Evolutionary conservation across 495 filamentous ascomycete genomes (phyloP).

Genomic region (Massariosphaeria phaeospora): DNA sequence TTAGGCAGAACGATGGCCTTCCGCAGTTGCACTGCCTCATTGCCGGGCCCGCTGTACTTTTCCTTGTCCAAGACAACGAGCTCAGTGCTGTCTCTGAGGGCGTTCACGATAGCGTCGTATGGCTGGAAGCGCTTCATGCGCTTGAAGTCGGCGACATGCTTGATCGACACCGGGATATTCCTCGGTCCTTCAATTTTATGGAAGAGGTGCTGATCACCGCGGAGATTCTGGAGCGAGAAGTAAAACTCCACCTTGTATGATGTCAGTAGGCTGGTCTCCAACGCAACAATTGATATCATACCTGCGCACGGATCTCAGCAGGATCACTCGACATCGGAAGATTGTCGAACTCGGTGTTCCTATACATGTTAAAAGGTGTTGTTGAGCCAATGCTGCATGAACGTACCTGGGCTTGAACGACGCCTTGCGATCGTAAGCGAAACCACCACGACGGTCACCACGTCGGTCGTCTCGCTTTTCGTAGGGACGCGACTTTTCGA

Average conservation of each 20-base stretch:
- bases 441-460: no score
- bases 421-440: conserved; percentile 1
- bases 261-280: no score
- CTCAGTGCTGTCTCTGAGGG: conserved; percentile 65
- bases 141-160: conserved; percentile 74
- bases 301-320: conserved; percentile 73
- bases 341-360: conserved; percentile 47
- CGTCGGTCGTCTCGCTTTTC: conserved; percentile 13
- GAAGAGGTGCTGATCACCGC: conserved; percentile 81
- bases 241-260: conserved; percentile 87
- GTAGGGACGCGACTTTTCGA: no score
- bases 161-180: conserved; percentile 75
- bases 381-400: no score
- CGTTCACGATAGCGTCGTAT: conserved; percentile 71
- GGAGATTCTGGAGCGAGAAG: conserved; percentile 89
- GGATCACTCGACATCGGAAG: conserved; percentile 66
- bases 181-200: conserved; percentile 63
- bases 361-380: conserved; percentile 8
- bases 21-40: conserved; percentile 69
- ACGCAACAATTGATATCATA: no score
- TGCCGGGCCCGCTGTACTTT: conserved; percentile 34
- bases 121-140: conserved; percentile 92
- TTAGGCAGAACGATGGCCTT: conserved; percentile 50
- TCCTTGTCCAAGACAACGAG: conserved; percentile 62
- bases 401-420: neutral